Evolutionary conservation across 2,329 filamentous ascomycete species (phyloP).

Genomic region (Fusarium tricinctum): DNA sequence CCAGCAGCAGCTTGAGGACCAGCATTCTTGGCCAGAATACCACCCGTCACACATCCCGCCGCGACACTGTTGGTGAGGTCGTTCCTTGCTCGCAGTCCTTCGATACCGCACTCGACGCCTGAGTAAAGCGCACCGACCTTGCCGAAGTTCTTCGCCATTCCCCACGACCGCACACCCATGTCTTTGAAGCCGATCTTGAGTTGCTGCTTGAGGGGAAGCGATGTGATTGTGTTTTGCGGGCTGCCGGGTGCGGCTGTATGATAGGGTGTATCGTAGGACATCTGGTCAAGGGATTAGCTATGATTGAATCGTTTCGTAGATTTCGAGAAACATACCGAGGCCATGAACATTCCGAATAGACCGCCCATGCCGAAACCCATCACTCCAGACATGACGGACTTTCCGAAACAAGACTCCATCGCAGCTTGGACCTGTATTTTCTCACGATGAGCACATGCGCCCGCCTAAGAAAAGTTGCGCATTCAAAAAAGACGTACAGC

Average conservation of each 20-base stretch:
- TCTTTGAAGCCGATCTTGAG: slow-evolving; percentile 90
- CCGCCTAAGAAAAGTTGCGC: slow-evolving; percentile 9
- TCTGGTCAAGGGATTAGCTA: slow-evolving; percentile 66
- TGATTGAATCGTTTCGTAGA: neutral
- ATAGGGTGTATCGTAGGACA: slow-evolving; percentile 97
- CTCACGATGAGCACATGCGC: slow-evolving; percentile 15
- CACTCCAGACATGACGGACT: slow-evolving; percentile 88
- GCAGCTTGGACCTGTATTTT: slow-evolving; percentile 78
- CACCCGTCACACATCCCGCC: slow-evolving; percentile 92
- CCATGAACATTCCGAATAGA: slow-evolving; percentile 97
- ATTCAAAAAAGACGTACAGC: slow-evolving; percentile 55
- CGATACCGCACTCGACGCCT: slow-evolving; percentile 95
- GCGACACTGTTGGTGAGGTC: slow-evolving; percentile 89
- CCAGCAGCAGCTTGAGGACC: slow-evolving; percentile 90
- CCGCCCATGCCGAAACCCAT: slow-evolving; percentile 96
- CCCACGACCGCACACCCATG: slow-evolving; percentile 88
- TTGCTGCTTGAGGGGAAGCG: slow-evolving; percentile 87
- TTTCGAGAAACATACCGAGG: slow-evolving; percentile 74
- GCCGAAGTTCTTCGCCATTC: slow-evolving; percentile 93
- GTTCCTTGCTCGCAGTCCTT: slow-evolving; percentile 93
- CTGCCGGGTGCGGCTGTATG: slow-evolving; percentile 63
- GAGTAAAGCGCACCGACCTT: slow-evolving; percentile 92
- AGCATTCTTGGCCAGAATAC: slow-evolving; percentile 85
- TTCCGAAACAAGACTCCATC: slow-evolving; percentile 94
- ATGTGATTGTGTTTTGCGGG: slow-evolving; percentile 60